phyloP scores from a whole-genome alignment of 2,329 filamentous ascomycete species.

The Alternaria ethzedia region DNA sequence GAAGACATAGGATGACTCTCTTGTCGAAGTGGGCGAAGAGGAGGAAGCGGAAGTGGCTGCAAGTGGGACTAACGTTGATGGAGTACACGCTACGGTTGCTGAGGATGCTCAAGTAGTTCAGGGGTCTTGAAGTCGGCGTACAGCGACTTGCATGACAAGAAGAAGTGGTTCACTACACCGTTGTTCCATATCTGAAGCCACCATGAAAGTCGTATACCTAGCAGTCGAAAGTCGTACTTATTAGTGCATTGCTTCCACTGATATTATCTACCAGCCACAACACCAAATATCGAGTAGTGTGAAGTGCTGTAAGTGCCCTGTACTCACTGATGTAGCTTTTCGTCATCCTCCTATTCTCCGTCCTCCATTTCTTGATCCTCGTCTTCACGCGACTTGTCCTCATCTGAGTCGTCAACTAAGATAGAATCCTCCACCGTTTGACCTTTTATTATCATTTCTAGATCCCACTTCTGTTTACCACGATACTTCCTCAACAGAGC shows the following conservation, averaged over 20 bases:
- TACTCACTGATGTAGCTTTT: neutral
- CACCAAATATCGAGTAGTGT: neutral
- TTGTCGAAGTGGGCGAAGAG: neutral
- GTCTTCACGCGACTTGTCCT: neutral
- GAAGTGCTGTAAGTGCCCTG: neutral
- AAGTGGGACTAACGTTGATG: neutral
- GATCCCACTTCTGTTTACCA: neutral
- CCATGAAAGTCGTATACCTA: neutral
- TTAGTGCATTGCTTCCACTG: neutral
- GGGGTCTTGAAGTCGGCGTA: neutral
- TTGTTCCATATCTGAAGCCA: neutral
- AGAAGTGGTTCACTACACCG: neutral
- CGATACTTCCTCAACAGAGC: neutral
- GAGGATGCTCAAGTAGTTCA: neutral
- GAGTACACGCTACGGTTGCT: neutral
- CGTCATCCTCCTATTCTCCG: neutral
- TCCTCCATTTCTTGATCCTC: neutral
- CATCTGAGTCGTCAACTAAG: neutral
- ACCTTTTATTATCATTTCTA: neutral
- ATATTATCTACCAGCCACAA: neutral
- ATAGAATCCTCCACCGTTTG: neutral
- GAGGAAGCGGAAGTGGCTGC: neutral
- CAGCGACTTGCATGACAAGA: neutral
- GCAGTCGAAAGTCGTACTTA: neutral
- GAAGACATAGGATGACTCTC: conserved; percentile 10